phyloP scores from a whole-genome alignment of 2,329 filamentous ascomycete species.

The Xylaria sp. region DNA sequence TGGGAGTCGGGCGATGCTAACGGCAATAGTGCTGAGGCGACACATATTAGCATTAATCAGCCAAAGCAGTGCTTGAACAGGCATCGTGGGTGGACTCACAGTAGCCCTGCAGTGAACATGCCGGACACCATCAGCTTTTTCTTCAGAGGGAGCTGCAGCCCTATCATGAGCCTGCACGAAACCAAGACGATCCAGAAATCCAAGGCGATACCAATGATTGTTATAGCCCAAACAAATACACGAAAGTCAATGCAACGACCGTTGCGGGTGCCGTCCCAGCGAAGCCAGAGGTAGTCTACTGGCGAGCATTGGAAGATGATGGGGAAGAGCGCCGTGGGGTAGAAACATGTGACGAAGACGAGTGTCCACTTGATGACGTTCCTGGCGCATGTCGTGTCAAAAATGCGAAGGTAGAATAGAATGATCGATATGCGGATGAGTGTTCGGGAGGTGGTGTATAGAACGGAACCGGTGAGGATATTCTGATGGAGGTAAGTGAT shows the following conservation, averaged over 20 bases:
- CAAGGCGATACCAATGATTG: constrained; percentile 9
- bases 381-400: constrained; percentile 6
- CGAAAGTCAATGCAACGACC: constrained; percentile 20
- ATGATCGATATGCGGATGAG: constrained; percentile 30
- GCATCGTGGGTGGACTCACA: constrained; percentile 14
- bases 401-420: constrained; percentile 32
- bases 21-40: constrained; percentile 18
- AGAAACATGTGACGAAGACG: background rate
- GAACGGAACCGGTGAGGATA: constrained; percentile 2
- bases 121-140: constrained; percentile 24
- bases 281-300: constrained; percentile 23
- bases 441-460: constrained; percentile 7
- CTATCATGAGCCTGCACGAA: constrained; percentile 4
- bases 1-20: constrained; percentile 27
- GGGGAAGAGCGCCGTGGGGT: constrained; percentile 3
- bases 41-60: background rate
- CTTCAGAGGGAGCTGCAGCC: constrained; percentile 17
- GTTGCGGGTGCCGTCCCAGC: constrained; percentile 20
- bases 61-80: background rate
- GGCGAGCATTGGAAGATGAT: constrained; percentile 29
- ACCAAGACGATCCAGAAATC: constrained; percentile 27
- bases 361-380: constrained; percentile 20
- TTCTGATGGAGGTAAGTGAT: constrained; percentile 1
- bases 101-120: constrained; percentile 29
- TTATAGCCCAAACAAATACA: constrained; percentile 11